Evolutionary conservation across 495 filamentous ascomycete genomes (phyloP).

Genomic region (Tuber umbilicatum): DNA sequence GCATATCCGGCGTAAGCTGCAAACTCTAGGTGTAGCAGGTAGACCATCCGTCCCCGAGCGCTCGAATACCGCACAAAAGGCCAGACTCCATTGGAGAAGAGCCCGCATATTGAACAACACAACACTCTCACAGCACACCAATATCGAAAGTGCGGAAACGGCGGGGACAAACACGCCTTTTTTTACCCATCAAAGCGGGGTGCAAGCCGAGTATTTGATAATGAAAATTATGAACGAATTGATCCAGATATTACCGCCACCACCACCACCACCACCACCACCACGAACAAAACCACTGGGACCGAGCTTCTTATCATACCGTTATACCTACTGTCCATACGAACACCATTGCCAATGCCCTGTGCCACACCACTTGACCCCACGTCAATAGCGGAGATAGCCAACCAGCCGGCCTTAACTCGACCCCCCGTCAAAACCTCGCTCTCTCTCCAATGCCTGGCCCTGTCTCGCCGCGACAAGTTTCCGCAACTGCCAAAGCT

Average conservation of each 20-base stretch:
- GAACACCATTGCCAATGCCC: neutral
- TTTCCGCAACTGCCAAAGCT: neutral
- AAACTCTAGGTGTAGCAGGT: neutral
- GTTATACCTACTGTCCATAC: neutral
- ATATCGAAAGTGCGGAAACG: neutral
- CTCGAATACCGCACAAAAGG: neutral
- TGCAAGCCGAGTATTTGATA: neutral
- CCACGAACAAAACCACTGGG: neutral
- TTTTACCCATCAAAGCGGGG: neutral
- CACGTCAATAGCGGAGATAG: neutral
- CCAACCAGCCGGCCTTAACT: neutral
- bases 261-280: neutral
- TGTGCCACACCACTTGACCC: neutral
- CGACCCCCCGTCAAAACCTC: neutral
- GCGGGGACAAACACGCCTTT: neutral
- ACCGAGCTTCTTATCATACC: neutral
- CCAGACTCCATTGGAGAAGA: neutral
- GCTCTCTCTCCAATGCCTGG: neutral
- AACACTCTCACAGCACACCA: neutral
- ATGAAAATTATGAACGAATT: neutral
- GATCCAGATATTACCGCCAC: neutral
- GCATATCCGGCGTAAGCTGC: neutral
- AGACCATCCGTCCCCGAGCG: neutral
- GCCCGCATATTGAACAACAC: conserved; percentile 3
- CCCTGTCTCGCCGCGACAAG: neutral